Evolutionary conservation across 805 yeast species (phyloP).

Genomic region (Barnettozyma salicaria): DNA sequence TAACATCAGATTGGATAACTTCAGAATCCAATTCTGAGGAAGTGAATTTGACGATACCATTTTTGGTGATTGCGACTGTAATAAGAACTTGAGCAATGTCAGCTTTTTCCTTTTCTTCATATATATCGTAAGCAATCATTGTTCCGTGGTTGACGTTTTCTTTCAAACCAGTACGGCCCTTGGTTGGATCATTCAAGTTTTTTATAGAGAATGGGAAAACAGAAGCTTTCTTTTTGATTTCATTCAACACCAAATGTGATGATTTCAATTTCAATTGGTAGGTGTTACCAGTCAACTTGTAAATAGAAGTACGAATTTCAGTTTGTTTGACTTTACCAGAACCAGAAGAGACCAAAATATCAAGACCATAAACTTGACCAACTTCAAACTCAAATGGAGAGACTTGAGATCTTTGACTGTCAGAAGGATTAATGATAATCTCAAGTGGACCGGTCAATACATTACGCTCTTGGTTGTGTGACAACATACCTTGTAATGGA

Average conservation of each 20-base stretch:
- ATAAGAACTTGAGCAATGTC: constrained; percentile 66
- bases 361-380: constrained; percentile 74
- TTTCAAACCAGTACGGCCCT: constrained; percentile 66
- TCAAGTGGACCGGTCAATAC: constrained; percentile 70
- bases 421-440: constrained; percentile 68
- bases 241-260: constrained; percentile 59
- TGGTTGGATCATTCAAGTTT: constrained; percentile 60
- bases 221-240: constrained; percentile 58
- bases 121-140: constrained; percentile 61
- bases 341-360: constrained; percentile 55
- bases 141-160: constrained; percentile 67
- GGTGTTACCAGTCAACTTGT: constrained; percentile 62
- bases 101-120: constrained; percentile 61
- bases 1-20: constrained; percentile 50
- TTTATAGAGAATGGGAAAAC: constrained; percentile 67
- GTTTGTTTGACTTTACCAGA: constrained; percentile 62
- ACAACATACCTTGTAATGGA: constrained; percentile 72
- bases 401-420: constrained; percentile 56
- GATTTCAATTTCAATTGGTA: constrained; percentile 68
- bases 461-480: constrained; percentile 64
- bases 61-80: constrained; percentile 69
- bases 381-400: constrained; percentile 63
- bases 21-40: constrained; percentile 44
- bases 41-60: constrained; percentile 62
- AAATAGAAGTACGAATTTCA: constrained; percentile 59